Base-by-base conservation (phyloP, 495 filamentous ascomycete species). In the Neurospora sp. region DNA sequence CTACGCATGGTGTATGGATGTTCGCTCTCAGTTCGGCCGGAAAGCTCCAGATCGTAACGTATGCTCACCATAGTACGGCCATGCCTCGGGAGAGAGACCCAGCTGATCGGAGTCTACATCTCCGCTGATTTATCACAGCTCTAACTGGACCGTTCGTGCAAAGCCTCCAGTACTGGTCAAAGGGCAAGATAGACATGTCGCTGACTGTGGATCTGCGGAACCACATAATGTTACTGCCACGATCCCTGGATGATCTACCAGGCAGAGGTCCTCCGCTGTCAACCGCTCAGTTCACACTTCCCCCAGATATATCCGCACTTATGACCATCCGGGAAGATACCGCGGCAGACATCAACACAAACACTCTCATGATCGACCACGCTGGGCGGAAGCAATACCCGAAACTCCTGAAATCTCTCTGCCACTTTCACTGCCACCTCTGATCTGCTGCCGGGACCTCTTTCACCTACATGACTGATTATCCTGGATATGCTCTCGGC, bases 401-500 rank as follows among this genome's bases (percentile, higher is more conserved):
- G 70, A 31, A 71, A 40, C 62, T 69, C 70, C 40, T 70, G 69
- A 54, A 70, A 69, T 69, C 31, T 72, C 36, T 74, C 70, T 77
- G 73, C 45, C 73, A 70, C 71, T 70, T 19, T 43, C 71, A 70
- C 71, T 77, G 66, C 76, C 69, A 77, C 72, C 76, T 74, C 76
- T 73, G 1, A 45, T 77, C 71, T 74, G 59, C 48, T 31, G 69
- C 72, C 71, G 69, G 45, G 70, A 43, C 70, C 31, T 40, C 70
- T 19, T 24, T 70, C 70, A 11, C 69, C 70, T 73, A 39, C 39
- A 66, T 45, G 71, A 40, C 62, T 70, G 37, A 59, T 62, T 54
- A 69, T 72, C 73, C 70, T 69, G 77, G 73, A 75, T 72, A 72
- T 73, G 37, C 71, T 59, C 15, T 28, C 75, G 77, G 77, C 72